Evolutionary conservation across 495 filamentous ascomycete species (phyloP).

Genomic region (Penicillium desertorum): DNA sequence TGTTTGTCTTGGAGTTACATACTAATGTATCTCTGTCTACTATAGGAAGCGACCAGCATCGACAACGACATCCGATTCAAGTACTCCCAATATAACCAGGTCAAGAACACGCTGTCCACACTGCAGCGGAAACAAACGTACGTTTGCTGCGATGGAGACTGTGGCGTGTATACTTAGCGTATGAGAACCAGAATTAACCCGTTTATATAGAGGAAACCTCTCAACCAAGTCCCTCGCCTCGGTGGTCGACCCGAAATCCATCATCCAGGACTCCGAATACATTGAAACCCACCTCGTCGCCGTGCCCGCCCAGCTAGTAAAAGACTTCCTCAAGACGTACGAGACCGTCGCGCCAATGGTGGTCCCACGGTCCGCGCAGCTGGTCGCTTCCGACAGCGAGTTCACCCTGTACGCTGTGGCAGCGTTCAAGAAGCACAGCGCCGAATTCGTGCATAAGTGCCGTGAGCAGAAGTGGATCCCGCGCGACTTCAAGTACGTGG

Average conservation of each 20-base stretch:
- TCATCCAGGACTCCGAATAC: slow-evolving; percentile 91
- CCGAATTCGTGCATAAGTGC: slow-evolving; percentile 84
- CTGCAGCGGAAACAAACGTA: slow-evolving; percentile 87
- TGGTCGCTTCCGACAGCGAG: slow-evolving; percentile 79
- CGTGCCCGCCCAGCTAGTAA: slow-evolving; percentile 71
- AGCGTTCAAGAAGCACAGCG: slow-evolving; percentile 84
- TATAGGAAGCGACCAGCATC: slow-evolving; percentile 76
- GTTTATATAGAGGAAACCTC: slow-evolving; percentile 78
- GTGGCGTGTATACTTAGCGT: slow-evolving; percentile 1
- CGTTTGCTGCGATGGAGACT: slow-evolving; percentile 14
- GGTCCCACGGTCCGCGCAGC: slow-evolving; percentile 79
- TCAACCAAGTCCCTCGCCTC: slow-evolving; percentile 89
- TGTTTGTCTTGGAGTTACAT: not conserved
- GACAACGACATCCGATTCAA: slow-evolving; percentile 94
- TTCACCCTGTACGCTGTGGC: slow-evolving; percentile 87
- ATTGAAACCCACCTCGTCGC: slow-evolving; percentile 92
- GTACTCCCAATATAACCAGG: slow-evolving; percentile 86
- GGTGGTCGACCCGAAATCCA: slow-evolving; percentile 71
- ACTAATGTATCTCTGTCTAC: not conserved
- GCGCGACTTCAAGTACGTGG: slow-evolving; percentile 88
- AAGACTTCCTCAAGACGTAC: slow-evolving; percentile 86
- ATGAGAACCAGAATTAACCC: slow-evolving; percentile 18
- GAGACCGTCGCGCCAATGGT: slow-evolving; percentile 83
- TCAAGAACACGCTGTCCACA: slow-evolving; percentile 75
- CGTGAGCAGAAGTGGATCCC: slow-evolving; percentile 92